Percentiles rank a stretch among this genome's conserved stretches.
Conservation (phyloP, 2,329 filamentous ascomycete species). For the Ambrosiella xylebori region DNA sequence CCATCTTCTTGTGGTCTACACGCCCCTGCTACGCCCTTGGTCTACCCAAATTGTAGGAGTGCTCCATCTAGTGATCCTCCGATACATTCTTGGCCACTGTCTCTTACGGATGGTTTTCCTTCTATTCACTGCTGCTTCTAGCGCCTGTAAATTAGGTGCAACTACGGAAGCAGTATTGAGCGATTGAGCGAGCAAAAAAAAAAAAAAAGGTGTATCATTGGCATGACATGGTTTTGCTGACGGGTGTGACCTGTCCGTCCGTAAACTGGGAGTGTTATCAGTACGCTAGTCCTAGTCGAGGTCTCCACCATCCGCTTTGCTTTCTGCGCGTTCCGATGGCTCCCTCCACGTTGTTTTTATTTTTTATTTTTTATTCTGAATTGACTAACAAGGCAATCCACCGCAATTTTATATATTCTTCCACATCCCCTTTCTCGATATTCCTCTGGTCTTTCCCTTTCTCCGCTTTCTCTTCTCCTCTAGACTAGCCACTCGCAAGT, state of each 20-base stretch:
- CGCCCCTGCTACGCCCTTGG: background rate
- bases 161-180: background rate
- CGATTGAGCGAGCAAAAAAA: background rate
- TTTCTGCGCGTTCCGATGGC: background rate
- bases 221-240: background rate
- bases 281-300: background rate
- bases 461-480: slow-evolving; percentile 6
- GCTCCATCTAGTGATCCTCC: background rate
- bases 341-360: background rate
- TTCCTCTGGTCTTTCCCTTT: background rate
- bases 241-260: background rate
- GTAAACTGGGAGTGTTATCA: background rate
- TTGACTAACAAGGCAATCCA: background rate
- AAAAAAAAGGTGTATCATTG: background rate
- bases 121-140: background rate
- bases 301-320: background rate
- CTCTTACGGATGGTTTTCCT: too few species aligned
- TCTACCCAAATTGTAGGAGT: background rate
- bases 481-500: slow-evolving; percentile 6
- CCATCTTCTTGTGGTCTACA: background rate
- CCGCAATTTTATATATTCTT: slow-evolving; percentile 10
- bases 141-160: background rate
- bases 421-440: slow-evolving; percentile 1
- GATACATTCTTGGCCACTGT: background rate
- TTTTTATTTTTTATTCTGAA: background rate